Evolutionary conservation across 1,284 basidiomycete genomes (phyloP), one percentile per base, ranked within the genome.

Genomic region (Thecaphora frezii): DNA sequence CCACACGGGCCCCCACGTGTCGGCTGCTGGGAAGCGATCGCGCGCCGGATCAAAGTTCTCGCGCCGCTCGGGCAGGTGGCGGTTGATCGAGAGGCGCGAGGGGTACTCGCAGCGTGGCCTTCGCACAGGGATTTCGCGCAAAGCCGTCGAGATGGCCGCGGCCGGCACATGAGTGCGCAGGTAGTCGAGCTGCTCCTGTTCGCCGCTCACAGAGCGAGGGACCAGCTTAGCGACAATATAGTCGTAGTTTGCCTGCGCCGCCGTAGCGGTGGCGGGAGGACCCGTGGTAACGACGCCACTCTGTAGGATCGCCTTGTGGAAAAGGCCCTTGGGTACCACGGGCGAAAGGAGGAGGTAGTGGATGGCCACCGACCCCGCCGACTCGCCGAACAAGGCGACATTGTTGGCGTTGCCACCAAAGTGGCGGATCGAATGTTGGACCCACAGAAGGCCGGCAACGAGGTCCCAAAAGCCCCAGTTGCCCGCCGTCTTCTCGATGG

Each of bases 401-500:
- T 86, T 86, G 38, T 73, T 61, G 18, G 84, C 82, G 73, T 88
- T 85, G 0, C 88, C 88, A 2, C 87, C 87, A 66, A 89, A 88
- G 0, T 79, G 79, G 0, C 79, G 81, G 28, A 89, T 84, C 58
- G 88, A 87, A 13, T 85, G 71, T 55, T 86, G 84, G 2, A 88
- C 69, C 77, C 87, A 89, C 18, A 78, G 62, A 1, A 89, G 77
- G 0, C 85, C 16, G 36, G 82, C 79, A 2, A 83, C 78, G 65
- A 88, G 85, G 74, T 88, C 87, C 30, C 80, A 79, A 66, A 88
- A 84, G 0, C 86, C 86, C 10, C 82, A 84, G 62, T 88, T 87
- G 50, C 66, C 67, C 1, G 63, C 59, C 28, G 10, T n/a, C 16
- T 9, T 33, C 23, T 28, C 13, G 19, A 10, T 19, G 23, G 13